Evolutionary conservation across 1,139 yeast genomes (phyloP).

Genomic region (Martiniozyma asiatica): DNA sequence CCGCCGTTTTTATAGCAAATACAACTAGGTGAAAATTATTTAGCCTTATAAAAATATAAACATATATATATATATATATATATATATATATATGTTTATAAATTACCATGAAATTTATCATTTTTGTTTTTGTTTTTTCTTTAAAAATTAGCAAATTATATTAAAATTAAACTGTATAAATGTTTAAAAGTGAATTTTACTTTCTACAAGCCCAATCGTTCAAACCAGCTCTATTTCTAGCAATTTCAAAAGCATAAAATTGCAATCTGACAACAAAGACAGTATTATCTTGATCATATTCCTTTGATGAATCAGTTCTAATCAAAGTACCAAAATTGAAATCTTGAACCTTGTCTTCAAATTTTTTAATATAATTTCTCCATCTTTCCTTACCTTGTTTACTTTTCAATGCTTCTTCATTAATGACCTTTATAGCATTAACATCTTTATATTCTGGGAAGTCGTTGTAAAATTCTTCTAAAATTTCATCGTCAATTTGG

Average conservation of each 20-base stretch:
- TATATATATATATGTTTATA: too few species aligned
- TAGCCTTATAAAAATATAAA: too few species aligned
- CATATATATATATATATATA: too few species aligned
- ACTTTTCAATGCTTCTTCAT: conserved; percentile 77
- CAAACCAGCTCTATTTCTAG: conserved; percentile 80
- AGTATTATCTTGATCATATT: conserved; percentile 75
- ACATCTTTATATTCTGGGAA: conserved; percentile 78
- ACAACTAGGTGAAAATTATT: too few species aligned
- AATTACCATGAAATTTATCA: too few species aligned
- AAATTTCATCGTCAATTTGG: conserved; percentile 72
- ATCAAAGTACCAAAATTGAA: conserved; percentile 91
- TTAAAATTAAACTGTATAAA: too few species aligned
- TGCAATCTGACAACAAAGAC: conserved; percentile 88
- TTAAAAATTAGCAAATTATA: too few species aligned
- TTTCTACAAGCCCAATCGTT: conserved; percentile 99
- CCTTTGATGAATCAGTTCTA: conserved; percentile 57
- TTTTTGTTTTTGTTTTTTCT: too few species aligned
- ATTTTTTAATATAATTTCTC: conserved; percentile 79
- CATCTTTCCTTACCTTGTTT: conserved; percentile 74
- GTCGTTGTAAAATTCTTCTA: conserved; percentile 48
- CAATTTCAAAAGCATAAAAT: conserved; percentile 89
- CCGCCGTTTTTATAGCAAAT: too few species aligned
- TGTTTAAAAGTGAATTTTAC: too few species aligned
- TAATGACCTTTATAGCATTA: conserved; percentile 41
- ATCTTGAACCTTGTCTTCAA: conserved; percentile 70